Evolutionary conservation across 2,329 filamentous ascomycete genomes (phyloP).

Genomic region (Magnaporthiopsis incrustans): DNA sequence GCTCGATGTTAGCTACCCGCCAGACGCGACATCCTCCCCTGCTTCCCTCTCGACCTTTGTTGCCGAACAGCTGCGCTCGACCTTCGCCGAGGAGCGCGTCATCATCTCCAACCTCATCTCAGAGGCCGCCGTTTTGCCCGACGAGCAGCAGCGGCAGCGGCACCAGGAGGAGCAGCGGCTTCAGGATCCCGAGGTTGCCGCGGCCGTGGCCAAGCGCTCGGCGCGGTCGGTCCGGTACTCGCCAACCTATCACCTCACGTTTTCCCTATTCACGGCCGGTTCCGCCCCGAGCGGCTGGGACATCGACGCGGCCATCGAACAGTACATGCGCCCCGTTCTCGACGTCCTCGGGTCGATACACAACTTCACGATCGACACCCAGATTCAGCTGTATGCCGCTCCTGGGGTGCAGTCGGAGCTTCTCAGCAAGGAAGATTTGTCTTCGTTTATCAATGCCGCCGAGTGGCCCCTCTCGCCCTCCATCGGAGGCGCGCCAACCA

Average conservation of each 20-base stretch:
- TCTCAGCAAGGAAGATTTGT: conserved; percentile 77
- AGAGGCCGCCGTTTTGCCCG: conserved; percentile 20
- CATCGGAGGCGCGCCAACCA: conserved; percentile 84
- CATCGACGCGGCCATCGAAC: conserved; percentile 70
- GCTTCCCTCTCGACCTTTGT: conserved; percentile 70
- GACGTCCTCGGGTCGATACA: conserved; percentile 74
- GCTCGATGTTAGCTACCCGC: conserved; percentile 70
- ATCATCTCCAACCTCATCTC: conserved; percentile 71
- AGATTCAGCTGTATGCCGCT: conserved; percentile 88
- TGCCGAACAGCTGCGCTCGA: conserved; percentile 64
- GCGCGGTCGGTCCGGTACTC: conserved; percentile 86
- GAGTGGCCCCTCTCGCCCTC: conserved; percentile 96
- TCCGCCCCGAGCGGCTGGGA: conserved; percentile 81
- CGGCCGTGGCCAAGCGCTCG: conserved; percentile 59
- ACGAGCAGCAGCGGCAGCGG: conserved; percentile 17
- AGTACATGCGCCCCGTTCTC: conserved; percentile 76
- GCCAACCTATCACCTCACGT: conserved; percentile 88
- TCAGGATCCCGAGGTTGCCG: conserved; percentile 38
- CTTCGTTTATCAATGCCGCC: conserved; percentile 92
- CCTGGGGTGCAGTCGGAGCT: conserved; percentile 55
- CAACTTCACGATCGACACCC: conserved; percentile 92
- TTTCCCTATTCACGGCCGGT: conserved; percentile 84
- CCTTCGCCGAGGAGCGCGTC: conserved; percentile 84
- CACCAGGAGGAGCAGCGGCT: background rate
- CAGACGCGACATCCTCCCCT: conserved; percentile 57